phyloP scores from a whole-genome alignment of 257 asterid species.

The Pogostemon cablin region DNA sequence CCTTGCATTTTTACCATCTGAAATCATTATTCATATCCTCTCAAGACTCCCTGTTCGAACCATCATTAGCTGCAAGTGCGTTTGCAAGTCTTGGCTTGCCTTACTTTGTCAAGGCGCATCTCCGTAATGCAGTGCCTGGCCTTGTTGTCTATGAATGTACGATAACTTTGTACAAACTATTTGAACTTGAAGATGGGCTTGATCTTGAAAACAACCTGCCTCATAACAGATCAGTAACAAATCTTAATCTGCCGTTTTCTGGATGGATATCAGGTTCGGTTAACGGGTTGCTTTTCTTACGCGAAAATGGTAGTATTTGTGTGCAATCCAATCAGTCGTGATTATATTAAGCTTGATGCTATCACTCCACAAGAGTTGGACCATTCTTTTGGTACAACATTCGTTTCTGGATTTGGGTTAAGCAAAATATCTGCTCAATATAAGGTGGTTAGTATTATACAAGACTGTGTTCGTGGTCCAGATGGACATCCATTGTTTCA shows the following conservation, averaged over 20 bases:
- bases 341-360: background rate
- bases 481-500: background rate
- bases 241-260: background rate
- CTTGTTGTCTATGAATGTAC: too few relatives aligned
- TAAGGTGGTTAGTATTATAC: constrained; percentile 1
- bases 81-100: too few relatives aligned
- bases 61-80: too few relatives aligned
- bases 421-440: background rate
- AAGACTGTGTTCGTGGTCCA: background rate
- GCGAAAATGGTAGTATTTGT: background rate
- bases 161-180: background rate
- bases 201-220: background rate
- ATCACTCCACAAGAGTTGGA: background rate
- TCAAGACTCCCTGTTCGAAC: background rate
- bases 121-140: too few relatives aligned
- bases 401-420: background rate
- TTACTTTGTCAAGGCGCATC: too few relatives aligned
- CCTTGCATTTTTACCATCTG: background rate
- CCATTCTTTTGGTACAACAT: too few relatives aligned
- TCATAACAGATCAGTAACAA: background rate
- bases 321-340: background rate
- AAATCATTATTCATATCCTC: background rate
- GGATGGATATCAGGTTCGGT: constrained; percentile 7
- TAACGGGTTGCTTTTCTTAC: background rate
- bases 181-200: background rate